Percentiles rank a stretch among this genome's conserved stretches.
Evolutionary conservation across 305 asterid species (phyloP).

Genomic region (Fraxinus albicans): DNA sequence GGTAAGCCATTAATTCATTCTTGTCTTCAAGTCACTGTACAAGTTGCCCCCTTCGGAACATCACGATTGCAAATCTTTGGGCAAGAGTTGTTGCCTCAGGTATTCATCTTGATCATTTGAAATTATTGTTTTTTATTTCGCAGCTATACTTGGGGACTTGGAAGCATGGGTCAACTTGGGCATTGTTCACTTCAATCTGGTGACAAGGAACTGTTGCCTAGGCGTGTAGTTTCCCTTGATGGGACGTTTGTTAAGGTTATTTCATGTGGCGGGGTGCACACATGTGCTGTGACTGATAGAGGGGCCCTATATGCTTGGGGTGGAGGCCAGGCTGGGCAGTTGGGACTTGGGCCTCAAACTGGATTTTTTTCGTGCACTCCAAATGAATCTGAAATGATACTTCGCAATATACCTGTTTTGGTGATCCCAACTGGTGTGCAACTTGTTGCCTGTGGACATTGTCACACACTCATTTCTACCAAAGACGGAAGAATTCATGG

Average conservation of each 20-base stretch:
- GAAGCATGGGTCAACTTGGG: conserved; percentile 97
- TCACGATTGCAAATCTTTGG: background rate
- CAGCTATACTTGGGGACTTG: conserved; percentile 99
- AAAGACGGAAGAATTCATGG: conserved; percentile 91
- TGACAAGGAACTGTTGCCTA: conserved; percentile 80
- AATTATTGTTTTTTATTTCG: conserved; percentile 7
- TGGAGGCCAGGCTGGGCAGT: conserved; percentile 89
- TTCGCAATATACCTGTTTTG: conserved; percentile 75
- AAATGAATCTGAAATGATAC: conserved; percentile 65
- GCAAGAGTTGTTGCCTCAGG: background rate
- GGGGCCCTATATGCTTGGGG: conserved; percentile 98
- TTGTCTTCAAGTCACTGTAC: background rate
- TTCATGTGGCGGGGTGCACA: conserved; percentile 93
- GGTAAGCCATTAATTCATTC: background rate
- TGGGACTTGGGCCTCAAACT: conserved; percentile 87
- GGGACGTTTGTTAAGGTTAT: conserved; percentile 60
- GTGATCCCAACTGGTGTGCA: conserved; percentile 73
- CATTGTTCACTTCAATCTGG: conserved; percentile 87
- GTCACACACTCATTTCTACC: conserved; percentile 84
- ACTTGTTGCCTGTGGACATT: conserved; percentile 88
- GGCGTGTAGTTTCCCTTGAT: conserved; percentile 82
- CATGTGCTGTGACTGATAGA: conserved; percentile 77
- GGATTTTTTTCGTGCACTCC: conserved; percentile 63
- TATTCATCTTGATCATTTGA: conserved; percentile 6
- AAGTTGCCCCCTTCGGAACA: background rate